Percentiles rank a stretch among this genome's conserved stretches.
Conservation (phyloP, 169 alveolate species). For the Cryptosporidium ubiquitum region DNA sequence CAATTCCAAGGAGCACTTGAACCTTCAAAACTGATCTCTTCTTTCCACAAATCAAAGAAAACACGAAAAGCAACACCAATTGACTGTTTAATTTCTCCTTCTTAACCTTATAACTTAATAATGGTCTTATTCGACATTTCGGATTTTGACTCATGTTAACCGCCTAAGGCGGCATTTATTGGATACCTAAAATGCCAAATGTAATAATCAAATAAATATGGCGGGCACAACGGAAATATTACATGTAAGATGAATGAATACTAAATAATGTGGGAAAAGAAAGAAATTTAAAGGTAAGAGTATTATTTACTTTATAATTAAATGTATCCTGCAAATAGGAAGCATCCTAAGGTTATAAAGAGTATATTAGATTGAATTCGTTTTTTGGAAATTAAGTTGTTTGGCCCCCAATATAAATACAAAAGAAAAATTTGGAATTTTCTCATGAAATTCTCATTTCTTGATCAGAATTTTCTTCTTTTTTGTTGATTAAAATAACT, state of each 20-base stretch:
- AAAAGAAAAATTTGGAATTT: not conserved
- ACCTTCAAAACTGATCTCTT: not conserved
- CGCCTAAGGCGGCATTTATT: not conserved
- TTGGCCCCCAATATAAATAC: not conserved
- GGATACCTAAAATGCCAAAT: constrained; percentile 33
- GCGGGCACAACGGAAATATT: not conserved
- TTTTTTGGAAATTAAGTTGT: not conserved
- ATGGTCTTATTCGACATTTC: constrained; percentile 14
- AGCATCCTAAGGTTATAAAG: not conserved
- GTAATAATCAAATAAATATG: not conserved
- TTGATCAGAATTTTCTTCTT: constrained; percentile 1
- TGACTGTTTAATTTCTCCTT: not conserved
- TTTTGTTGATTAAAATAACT: constrained; percentile 4
- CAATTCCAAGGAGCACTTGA: not conserved
- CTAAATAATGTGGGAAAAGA: not conserved
- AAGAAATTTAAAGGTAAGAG: not conserved
- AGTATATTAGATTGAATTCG: not conserved
- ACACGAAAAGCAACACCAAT: not conserved
- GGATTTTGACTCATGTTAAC: constrained; percentile 31
- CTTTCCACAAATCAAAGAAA: not conserved
- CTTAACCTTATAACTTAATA: not conserved
- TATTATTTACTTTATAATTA: not conserved
- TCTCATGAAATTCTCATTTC: not conserved
- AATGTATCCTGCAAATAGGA: not conserved
- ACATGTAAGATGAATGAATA: not conserved